Percentiles rank a stretch among this genome's conserved stretches.
Conservation (phyloP, 257 asterid species). For the Verbena officinalis region DNA sequence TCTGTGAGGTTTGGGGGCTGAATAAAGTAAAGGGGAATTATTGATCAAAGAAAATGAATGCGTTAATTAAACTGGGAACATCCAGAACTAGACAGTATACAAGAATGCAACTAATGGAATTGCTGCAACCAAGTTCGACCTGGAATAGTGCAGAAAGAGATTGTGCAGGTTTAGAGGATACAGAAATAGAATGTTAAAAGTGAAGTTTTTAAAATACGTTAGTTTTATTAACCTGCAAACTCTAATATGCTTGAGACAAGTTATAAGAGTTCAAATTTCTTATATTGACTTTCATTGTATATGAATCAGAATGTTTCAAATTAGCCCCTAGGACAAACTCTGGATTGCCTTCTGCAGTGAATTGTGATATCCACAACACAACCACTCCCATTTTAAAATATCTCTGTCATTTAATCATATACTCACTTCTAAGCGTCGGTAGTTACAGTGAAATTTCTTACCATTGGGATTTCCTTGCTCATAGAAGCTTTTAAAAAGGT, state of each 20-base stretch:
- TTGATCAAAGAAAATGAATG: conserved; percentile 7
- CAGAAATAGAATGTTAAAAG: neutral
- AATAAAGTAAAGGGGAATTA: conserved; percentile 24
- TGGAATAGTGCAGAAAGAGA: conserved; percentile 20
- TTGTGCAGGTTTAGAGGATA: neutral
- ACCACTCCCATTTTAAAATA: conserved; percentile 5
- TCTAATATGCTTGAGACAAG: neutral
- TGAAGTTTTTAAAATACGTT: neutral
- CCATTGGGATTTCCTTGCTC: conserved; percentile 97
- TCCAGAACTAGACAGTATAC: neutral
- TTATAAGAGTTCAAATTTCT: neutral
- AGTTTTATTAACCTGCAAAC: neutral
- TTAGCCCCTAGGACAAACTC: conserved; percentile 8
- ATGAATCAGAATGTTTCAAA: neutral
- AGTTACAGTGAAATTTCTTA: conserved; percentile 30
- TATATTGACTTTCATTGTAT: conserved; percentile 3
- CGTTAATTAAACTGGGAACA: conserved; percentile 8
- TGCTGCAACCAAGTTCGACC: neutral
- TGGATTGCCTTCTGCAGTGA: neutral
- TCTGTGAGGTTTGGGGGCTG: conserved; percentile 91
- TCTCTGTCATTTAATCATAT: conserved; percentile 19
- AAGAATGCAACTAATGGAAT: neutral
- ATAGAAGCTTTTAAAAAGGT: conserved; percentile 75
- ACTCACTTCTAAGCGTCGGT: conserved; percentile 17
- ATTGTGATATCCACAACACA: conserved; percentile 4